Conservation (phyloP, 257 asterid genomes). For the Echium plantagineum region DNA sequence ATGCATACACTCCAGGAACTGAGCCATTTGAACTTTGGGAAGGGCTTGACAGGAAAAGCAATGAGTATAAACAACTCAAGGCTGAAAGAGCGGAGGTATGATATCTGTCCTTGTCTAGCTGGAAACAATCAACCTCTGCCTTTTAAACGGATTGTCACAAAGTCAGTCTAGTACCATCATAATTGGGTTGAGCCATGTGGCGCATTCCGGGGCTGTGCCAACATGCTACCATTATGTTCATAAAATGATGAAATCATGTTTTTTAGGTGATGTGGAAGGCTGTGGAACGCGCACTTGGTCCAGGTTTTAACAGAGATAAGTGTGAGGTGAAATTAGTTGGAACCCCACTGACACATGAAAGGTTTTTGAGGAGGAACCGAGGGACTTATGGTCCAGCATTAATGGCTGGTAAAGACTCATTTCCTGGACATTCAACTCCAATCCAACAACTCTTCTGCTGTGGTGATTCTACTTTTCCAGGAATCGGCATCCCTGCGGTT, state of each 20-base stretch:
- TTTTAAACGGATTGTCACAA: no score
- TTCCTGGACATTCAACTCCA: constrained; percentile 82
- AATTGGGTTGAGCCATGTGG: no score
- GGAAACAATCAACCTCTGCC: no score
- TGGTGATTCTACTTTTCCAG: constrained; percentile 98
- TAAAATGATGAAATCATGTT: not conserved
- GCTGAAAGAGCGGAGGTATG: constrained; percentile 76
- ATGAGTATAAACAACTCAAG: constrained; percentile 82
- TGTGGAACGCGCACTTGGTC: constrained; percentile 80
- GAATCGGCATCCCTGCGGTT: constrained; percentile 96
- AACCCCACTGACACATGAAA: constrained; percentile 76
- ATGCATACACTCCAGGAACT: constrained; percentile 91
- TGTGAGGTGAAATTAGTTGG: constrained; percentile 89
- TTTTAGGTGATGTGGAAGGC: constrained; percentile 86
- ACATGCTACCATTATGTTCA: not conserved
- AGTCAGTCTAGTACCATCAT: no score
- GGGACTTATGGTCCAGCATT: constrained; percentile 98
- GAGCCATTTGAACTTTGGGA: constrained; percentile 87
- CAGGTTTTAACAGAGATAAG: constrained; percentile 57
- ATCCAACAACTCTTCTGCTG: constrained; percentile 63
- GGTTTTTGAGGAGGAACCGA: constrained; percentile 66
- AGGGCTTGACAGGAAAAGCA: constrained; percentile 76
- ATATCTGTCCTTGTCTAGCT: not conserved
- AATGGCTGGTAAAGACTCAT: constrained; percentile 63
- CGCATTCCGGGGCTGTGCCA: no score